Evolutionary conservation across 2,329 filamentous ascomycete genomes (phyloP).

Genomic region (Colletotrichum shisoi): DNA sequence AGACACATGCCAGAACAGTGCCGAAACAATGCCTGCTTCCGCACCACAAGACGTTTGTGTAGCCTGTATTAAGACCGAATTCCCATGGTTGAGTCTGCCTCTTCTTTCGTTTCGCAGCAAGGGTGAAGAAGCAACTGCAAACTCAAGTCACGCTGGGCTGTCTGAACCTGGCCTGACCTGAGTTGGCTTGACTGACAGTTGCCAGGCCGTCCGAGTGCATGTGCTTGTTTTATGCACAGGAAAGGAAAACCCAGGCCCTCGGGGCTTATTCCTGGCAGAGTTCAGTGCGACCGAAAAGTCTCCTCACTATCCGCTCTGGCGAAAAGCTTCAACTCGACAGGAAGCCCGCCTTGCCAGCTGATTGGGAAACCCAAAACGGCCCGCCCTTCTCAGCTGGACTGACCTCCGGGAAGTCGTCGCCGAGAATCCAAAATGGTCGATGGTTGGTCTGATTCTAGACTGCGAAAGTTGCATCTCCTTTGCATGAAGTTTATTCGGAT

Average conservation of each 20-base stretch:
- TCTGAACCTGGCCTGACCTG: background rate
- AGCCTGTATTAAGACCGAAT: background rate
- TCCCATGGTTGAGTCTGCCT: background rate
- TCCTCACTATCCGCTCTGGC: background rate
- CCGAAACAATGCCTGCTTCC: background rate
- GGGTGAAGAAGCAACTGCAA: background rate
- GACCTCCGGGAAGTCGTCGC: constrained; percentile 12
- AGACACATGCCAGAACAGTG: too few species aligned
- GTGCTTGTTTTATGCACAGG: constrained; percentile 15
- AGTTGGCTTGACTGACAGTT: constrained; percentile 14
- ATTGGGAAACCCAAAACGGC: constrained; percentile 7
- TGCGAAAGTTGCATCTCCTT: background rate
- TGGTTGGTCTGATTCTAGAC: background rate
- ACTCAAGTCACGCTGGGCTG: constrained; percentile 5
- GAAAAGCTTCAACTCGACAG: constrained; percentile 9
- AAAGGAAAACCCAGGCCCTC: constrained; percentile 3
- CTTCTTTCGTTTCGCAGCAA: background rate
- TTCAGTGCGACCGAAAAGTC: constrained; percentile 5
- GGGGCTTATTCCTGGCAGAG: background rate
- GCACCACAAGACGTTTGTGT: background rate
- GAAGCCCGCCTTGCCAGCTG: constrained; percentile 3
- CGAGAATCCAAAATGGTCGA: constrained; percentile 12
- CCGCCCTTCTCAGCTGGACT: background rate
- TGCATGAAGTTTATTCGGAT: background rate
- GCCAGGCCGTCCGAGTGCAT: constrained; percentile 26